Evolutionary conservation across 176 grass and related monocot genomes (phyloP).

Genomic region (Oryza australiensis): DNA sequence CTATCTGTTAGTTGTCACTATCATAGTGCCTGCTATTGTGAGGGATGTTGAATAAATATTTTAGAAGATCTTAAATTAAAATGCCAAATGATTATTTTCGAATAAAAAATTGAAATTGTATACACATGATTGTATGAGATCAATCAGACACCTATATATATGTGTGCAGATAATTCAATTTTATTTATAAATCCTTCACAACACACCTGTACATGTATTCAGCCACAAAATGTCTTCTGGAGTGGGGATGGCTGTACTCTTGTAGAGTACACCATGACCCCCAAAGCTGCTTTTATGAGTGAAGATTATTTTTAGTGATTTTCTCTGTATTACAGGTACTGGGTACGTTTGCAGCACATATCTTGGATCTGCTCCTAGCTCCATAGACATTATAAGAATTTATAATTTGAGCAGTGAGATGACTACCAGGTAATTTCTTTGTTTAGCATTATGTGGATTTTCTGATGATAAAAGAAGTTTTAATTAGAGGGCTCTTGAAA

Average conservation of each 20-base stretch:
- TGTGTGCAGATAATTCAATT: background rate
- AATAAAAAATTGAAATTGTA: background rate
- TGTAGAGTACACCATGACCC: background rate
- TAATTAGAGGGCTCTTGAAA: background rate
- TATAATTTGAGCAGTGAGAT: constrained; percentile 80
- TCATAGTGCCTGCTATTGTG: background rate
- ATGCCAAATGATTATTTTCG: background rate
- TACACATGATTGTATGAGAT: background rate
- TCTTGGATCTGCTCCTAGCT: constrained; percentile 57
- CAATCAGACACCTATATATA: background rate
- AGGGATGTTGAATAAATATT: background rate
- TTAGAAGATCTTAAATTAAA: background rate
- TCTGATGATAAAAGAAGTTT: background rate
- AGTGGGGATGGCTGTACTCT: background rate
- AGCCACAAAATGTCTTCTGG: background rate
- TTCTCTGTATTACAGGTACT: constrained; percentile 62
- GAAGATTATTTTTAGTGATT: background rate
- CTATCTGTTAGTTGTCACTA: constrained; percentile 1
- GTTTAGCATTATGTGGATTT: constrained; percentile 9
- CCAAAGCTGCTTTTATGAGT: background rate
- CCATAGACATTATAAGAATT: constrained; percentile 86
- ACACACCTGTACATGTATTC: background rate
- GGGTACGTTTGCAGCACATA: constrained; percentile 90
- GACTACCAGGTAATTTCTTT: constrained; percentile 57
- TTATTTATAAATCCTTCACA: background rate